Evolutionary conservation across 345 rosid genomes (phyloP).

Genomic region (Erucastrum elatum): DNA sequence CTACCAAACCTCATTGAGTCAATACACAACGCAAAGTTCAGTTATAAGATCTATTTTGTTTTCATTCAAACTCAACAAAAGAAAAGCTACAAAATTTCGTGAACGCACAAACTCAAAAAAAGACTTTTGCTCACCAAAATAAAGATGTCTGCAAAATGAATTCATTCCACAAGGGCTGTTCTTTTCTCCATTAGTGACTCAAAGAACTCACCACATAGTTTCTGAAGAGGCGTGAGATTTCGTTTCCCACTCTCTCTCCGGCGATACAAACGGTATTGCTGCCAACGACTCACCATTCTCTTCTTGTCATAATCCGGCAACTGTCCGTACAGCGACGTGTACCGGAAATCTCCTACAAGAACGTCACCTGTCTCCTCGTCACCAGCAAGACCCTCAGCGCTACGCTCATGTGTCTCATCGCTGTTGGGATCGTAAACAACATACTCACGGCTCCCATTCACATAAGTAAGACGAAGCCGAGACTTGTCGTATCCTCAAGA

Average conservation of each 20-base stretch:
- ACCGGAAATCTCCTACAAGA: slow-evolving; percentile 54
- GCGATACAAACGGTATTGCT: slow-evolving; percentile 46
- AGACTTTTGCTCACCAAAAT: slow-evolving; percentile 13
- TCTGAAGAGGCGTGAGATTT: slow-evolving; percentile 75
- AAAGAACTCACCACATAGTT: slow-evolving; percentile 64
- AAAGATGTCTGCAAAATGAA: slow-evolving; percentile 14
- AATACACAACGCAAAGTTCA: not conserved
- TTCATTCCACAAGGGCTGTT: slow-evolving; percentile 47
- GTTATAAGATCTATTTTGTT: not conserved
- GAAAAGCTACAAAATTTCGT: slow-evolving; percentile 32
- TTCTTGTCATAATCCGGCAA: slow-evolving; percentile 52
- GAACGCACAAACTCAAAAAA: slow-evolving; percentile 6
- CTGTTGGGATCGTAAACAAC: slow-evolving; percentile 67
- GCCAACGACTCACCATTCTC: slow-evolving; percentile 35
- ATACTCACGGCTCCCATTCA: slow-evolving; percentile 82
- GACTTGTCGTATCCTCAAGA: slow-evolving; percentile 46
- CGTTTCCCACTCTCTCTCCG: slow-evolving; percentile 83
- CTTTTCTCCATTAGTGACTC: slow-evolving; percentile 82
- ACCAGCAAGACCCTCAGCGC: slow-evolving; percentile 41
- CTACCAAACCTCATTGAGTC: not conserved
- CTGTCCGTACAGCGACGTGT: slow-evolving; percentile 73
- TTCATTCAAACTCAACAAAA: not conserved
- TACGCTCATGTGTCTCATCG: slow-evolving; percentile 53
- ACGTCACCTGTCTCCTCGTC: slow-evolving; percentile 49
- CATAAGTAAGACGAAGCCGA: slow-evolving; percentile 54